A percentile compares a stretch with the other conserved stretches of the same genome.
phyloP scores from a whole-genome alignment of 768 basidiomycete genomes.

The Leccinum pellstonianum region DNA sequence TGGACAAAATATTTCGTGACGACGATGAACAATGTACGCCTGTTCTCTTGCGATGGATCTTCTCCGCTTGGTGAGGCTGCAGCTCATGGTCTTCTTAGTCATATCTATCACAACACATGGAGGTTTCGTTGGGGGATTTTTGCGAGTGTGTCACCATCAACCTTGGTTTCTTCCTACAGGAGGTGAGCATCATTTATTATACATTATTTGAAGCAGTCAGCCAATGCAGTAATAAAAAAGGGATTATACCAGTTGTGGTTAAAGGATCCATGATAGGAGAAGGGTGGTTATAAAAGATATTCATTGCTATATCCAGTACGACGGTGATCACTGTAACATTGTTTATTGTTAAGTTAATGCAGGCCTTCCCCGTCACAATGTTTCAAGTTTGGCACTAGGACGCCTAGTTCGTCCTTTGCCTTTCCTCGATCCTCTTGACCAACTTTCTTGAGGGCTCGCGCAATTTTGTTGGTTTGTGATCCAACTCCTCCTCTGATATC shows the following conservation, averaged over 20 bases:
- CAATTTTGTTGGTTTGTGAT: background rate
- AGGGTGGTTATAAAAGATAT: background rate
- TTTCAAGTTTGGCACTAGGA: background rate
- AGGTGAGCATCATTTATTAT: slow-evolving; percentile 42
- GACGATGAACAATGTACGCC: slow-evolving; percentile 43
- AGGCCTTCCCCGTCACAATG: background rate
- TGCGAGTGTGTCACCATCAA: slow-evolving; percentile 44
- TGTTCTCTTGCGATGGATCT: background rate
- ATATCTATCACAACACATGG: slow-evolving; percentile 67
- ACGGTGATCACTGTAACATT: background rate
- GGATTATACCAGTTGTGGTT: slow-evolving; percentile 29
- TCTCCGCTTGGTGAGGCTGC: background rate
- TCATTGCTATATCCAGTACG: background rate
- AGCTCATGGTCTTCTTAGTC: slow-evolving; percentile 36
- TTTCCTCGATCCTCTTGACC: background rate
- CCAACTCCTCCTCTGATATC: background rate
- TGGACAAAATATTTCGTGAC: slow-evolving; percentile 53
- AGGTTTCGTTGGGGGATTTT: slow-evolving; percentile 58
- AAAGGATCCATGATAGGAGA: slow-evolving; percentile 9
- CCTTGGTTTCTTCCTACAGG: slow-evolving; percentile 56
- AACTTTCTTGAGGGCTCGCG: background rate
- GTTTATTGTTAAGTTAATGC: background rate
- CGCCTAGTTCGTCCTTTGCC: background rate
- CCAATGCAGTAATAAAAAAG: slow-evolving; percentile 7
- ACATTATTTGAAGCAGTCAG: background rate